Evolutionary conservation across 139 green algal genomes (phyloP).

Genomic region (Chlorella sp.): DNA sequence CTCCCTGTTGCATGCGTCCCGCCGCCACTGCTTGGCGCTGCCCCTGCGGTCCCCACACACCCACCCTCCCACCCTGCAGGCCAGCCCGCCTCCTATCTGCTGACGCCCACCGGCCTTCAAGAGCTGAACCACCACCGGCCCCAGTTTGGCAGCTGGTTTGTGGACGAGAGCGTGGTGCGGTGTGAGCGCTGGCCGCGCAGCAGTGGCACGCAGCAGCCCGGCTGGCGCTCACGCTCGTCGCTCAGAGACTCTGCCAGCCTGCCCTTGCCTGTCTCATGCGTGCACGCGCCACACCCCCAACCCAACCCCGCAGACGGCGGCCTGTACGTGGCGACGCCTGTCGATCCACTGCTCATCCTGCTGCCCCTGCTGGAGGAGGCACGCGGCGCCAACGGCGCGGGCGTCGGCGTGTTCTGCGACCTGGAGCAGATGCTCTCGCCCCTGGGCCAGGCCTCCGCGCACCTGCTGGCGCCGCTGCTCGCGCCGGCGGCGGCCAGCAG

Average conservation of each 20-base stretch:
- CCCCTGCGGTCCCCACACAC: too few relatives aligned
- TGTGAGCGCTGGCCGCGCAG: slow-evolving; percentile 10
- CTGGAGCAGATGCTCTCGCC: slow-evolving; percentile 42
- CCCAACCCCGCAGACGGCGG: slow-evolving; percentile 50
- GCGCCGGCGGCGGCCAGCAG: neutral
- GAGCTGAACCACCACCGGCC: slow-evolving; percentile 41
- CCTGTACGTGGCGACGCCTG: slow-evolving; percentile 53
- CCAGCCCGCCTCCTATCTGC: slow-evolving; percentile 26
- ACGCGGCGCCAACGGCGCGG: neutral
- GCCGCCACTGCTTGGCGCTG: neutral
- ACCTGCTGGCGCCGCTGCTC: slow-evolving; percentile 9
- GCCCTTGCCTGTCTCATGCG: neutral
- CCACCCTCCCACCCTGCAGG: too few relatives aligned
- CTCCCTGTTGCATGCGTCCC: neutral
- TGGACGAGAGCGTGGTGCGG: slow-evolving; percentile 36
- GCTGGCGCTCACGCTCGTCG: too few relatives aligned
- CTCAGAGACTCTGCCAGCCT: too few relatives aligned
- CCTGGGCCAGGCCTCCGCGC: neutral
- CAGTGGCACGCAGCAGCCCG: neutral
- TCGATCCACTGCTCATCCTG: slow-evolving; percentile 62
- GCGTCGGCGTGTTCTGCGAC: slow-evolving; percentile 32
- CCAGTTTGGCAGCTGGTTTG: slow-evolving; percentile 42
- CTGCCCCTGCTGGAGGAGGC: slow-evolving; percentile 57
- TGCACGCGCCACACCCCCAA: neutral
- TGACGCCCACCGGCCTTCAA: slow-evolving; percentile 27